Evolutionary conservation across 2,329 filamentous ascomycete genomes (phyloP), one percentile per base, ranked within the genome.

Genomic region (Colletotrichum graminicola): DNA sequence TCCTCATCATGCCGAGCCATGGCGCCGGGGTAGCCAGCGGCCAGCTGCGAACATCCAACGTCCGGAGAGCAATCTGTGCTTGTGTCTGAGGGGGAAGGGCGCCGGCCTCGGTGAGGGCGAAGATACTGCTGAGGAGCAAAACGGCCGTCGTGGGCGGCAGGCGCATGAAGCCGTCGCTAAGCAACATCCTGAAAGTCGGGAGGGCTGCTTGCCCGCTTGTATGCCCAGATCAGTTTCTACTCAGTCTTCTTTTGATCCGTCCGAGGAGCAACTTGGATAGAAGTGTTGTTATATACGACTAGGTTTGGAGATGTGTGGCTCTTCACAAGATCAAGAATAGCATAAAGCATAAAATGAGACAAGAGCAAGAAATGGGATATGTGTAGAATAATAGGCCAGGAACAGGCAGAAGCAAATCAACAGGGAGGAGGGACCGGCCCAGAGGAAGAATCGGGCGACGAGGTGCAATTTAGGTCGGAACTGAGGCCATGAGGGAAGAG

Each of bases 11-110:
- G 49, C 81, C 78, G 52, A 72, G 54, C 69, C 69, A 70, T 14
- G 85, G 84, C 21, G 81, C 77, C 3, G 81, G 80, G 14, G 86
- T 86, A 1, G 84, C 82, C 8, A 73, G 78, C 45, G 84, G 83
- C 77, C 81, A 85, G 45, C 80, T 77, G 45, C 80, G 72, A 8
- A 84, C 82, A 67, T 83, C 78, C 66, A 85, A 75, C 61, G 64
- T 63, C 64, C 76, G 80, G 23, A 78, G 76, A 32, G 76, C 76
- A 61, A 84, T 69, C 1, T 67, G 78, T 76, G 8, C 36, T 34
- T 63, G 61, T 45, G 84, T 85, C 64, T 83, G 80, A 51, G 79
- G 80, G 23, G 84, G 84, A 21, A 85, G 75, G 57, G 77, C 80
- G 76, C 84, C 79, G 55, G 79, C 80, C n/a, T 77, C 69, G 23